Evolutionary conservation across 257 asterid genomes (phyloP).

Genomic region (Cordia subcordata): DNA sequence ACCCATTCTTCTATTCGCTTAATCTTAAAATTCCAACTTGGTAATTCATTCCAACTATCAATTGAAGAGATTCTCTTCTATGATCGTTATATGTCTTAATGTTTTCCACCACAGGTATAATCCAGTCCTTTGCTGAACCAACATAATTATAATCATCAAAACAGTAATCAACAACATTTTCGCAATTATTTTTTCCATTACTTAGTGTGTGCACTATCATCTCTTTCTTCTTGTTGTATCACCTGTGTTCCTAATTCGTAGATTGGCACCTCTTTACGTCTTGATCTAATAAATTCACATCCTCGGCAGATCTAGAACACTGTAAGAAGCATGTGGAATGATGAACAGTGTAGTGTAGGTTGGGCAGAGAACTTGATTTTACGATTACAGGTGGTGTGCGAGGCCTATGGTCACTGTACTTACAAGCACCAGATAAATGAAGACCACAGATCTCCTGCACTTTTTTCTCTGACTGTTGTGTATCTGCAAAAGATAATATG

Average conservation of each 20-base stretch:
- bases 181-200: conserved; percentile 37
- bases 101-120: conserved; percentile 58
- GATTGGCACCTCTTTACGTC: conserved; percentile 28
- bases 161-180: conserved; percentile 43
- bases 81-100: conserved; percentile 23
- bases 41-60: conserved; percentile 42
- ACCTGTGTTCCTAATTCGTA: conserved; percentile 32
- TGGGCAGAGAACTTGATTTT: conserved; percentile 75
- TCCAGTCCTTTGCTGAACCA: conserved; percentile 81
- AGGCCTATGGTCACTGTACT: conserved; percentile 41
- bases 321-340: conserved; percentile 17
- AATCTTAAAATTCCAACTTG: conserved; percentile 54
- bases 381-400: conserved; percentile 32
- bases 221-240: conserved; percentile 30
- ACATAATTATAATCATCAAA: conserved; percentile 46
- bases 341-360: conserved; percentile 38
- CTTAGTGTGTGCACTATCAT: conserved; percentile 24
- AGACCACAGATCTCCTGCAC: conserved; percentile 35
- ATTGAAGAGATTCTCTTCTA: conserved; percentile 37
- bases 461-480: conserved; percentile 42
- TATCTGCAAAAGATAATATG: conserved; percentile 43
- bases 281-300: conserved; percentile 44
- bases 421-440: conserved; percentile 38
- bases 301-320: conserved; percentile 65
- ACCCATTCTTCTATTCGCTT: conserved; percentile 94